Evolutionary conservation across 805 yeast species (phyloP).

Genomic region (Teunomyces pallodes): DNA sequence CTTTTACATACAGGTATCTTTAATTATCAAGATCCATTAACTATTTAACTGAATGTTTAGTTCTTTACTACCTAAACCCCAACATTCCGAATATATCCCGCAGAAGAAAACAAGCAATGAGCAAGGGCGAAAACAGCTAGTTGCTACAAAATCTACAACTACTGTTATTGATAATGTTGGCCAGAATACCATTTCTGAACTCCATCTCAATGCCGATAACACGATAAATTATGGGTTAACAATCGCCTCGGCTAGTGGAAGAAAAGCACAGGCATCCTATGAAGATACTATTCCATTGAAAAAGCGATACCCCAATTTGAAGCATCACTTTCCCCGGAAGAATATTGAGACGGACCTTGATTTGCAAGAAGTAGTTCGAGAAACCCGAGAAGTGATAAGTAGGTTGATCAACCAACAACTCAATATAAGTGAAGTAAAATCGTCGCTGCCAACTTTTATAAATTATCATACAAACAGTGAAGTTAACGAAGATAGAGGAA

Average conservation of each 20-base stretch:
- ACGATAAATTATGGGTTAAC: conserved; percentile 25
- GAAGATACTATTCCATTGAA: conserved; percentile 63
- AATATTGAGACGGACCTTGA: conserved; percentile 43
- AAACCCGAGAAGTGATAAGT: conserved; percentile 58
- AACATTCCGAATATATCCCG: conserved; percentile 19
- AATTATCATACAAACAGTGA: conserved; percentile 19
- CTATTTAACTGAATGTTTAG: conserved; percentile 27
- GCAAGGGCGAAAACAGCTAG: neutral
- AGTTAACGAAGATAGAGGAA: conserved; percentile 13
- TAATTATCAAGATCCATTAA: neutral
- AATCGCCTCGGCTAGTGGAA: conserved; percentile 15
- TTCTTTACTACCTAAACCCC: conserved; percentile 33
- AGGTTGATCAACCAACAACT: conserved; percentile 45
- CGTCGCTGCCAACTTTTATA: conserved; percentile 24
- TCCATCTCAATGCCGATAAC: conserved; percentile 27
- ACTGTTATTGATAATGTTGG: conserved; percentile 1
- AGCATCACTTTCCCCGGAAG: conserved; percentile 38
- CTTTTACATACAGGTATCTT: neutral
- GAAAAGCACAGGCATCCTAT: conserved; percentile 45
- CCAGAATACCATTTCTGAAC: conserved; percentile 14
- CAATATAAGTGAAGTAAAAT: conserved; percentile 19
- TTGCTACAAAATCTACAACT: neutral
- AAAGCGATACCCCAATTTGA: conserved; percentile 32
- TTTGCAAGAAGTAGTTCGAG: conserved; percentile 45
- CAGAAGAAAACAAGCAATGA: neutral